Evolutionary conservation across 179 eudicot genomes (phyloP).

Genomic region (Drosera spatulata): DNA sequence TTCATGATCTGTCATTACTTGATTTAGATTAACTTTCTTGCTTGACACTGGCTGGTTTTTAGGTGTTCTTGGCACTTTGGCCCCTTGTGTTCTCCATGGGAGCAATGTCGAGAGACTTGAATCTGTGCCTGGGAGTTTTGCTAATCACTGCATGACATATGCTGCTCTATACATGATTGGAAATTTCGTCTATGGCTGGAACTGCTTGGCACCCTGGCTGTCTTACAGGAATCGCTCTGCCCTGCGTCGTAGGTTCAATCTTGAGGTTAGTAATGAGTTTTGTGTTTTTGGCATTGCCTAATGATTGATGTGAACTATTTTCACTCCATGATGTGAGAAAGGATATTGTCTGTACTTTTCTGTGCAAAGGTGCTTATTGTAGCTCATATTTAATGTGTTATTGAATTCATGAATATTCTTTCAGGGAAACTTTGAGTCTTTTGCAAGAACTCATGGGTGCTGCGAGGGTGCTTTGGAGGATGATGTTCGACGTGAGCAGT

Average conservation of each 20-base stretch:
- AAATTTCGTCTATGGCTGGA: slow-evolving; percentile 43
- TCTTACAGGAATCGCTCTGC: slow-evolving; percentile 72
- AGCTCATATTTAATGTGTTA: background rate
- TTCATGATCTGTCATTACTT: too few relatives aligned
- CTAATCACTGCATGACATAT: slow-evolving; percentile 67
- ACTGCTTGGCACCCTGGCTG: slow-evolving; percentile 73
- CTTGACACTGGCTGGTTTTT: background rate
- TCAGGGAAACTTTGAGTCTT: slow-evolving; percentile 72
- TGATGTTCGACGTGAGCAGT: slow-evolving; percentile 58
- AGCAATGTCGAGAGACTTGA: slow-evolving; percentile 78
- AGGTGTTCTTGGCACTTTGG: slow-evolving; percentile 82
- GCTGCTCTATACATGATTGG: slow-evolving; percentile 66
- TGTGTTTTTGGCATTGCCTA: background rate
- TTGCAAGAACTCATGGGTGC: slow-evolving; percentile 49
- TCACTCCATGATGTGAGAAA: background rate
- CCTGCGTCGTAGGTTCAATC: slow-evolving; percentile 68
- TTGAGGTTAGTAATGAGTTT: slow-evolving; percentile 41
- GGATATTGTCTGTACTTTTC: background rate
- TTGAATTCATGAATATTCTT: background rate
- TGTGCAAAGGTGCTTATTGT: background rate
- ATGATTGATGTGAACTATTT: background rate
- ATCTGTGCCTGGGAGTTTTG: slow-evolving; percentile 48
- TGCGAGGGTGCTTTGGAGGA: slow-evolving; percentile 52
- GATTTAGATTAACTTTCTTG: too few relatives aligned
- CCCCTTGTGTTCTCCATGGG: slow-evolving; percentile 86